phyloP scores from a whole-genome alignment of 306 rosid genomes.

The Dalbergia oliveri region DNA sequence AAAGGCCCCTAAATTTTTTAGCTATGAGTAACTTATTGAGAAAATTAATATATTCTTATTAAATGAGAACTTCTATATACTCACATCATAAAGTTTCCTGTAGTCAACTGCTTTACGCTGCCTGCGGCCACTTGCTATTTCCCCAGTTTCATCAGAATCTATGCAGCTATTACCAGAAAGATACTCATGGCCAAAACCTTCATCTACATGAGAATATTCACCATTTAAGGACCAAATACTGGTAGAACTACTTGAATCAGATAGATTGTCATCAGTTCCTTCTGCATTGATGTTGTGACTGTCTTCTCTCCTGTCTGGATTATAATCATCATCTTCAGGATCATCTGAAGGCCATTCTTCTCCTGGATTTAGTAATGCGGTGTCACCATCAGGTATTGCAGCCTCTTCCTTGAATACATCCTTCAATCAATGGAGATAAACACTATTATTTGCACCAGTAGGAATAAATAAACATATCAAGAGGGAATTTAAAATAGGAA shows the following conservation, averaged over 20 bases:
- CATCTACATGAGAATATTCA: constrained; percentile 49
- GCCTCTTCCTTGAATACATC: constrained; percentile 95
- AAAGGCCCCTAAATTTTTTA: constrained; percentile 38
- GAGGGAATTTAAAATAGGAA: constrained; percentile 14
- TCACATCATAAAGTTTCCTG: constrained; percentile 78
- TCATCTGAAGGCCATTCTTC: constrained; percentile 93
- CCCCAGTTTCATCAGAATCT: constrained; percentile 72
- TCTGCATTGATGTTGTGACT: constrained; percentile 53
- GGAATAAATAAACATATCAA: constrained; percentile 2
- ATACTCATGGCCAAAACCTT: constrained; percentile 48
- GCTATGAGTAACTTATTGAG: constrained; percentile 7
- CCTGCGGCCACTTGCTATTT: constrained; percentile 68
- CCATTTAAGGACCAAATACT: constrained; percentile 59
- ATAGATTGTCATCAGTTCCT: constrained; percentile 54
- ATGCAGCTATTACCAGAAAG: constrained; percentile 49
- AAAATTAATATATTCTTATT: background rate
- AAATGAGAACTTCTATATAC: constrained; percentile 43
- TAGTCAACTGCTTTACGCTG: constrained; percentile 86
- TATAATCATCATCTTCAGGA: constrained; percentile 82
- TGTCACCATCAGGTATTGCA: constrained; percentile 65
- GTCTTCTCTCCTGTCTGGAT: constrained; percentile 73
- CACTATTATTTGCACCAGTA: constrained; percentile 19
- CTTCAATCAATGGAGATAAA: constrained; percentile 49
- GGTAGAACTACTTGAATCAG: constrained; percentile 57
- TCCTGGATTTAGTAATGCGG: constrained; percentile 61